Conservation (phyloP, 2,329 filamentous ascomycete species). For the Parastagonospora avenae region DNA sequence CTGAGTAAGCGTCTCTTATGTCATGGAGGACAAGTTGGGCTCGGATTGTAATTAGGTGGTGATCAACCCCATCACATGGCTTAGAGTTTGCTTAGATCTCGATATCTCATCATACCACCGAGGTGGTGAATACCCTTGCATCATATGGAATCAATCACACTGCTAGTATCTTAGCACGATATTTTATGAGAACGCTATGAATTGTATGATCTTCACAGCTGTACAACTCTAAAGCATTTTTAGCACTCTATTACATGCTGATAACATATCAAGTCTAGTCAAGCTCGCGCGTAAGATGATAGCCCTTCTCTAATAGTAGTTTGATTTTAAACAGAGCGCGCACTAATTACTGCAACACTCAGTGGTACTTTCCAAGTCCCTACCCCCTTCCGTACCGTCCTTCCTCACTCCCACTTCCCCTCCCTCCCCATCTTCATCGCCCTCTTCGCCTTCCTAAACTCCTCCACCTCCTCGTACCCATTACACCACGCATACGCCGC, state of each 20-base stretch:
- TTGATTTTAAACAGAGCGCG: no score
- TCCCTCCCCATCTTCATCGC: slow-evolving; percentile 20
- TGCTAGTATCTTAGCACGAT: not conserved
- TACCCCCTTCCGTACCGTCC: not conserved
- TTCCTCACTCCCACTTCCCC: slow-evolving; percentile 25
- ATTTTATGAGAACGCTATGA: not conserved
- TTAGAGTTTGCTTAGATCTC: slow-evolving; percentile 4
- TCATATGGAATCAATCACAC: not conserved
- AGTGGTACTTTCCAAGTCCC: no score
- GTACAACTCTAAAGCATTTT: no score
- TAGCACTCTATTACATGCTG: no score
- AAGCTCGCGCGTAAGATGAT: no score
- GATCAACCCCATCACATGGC: not conserved
- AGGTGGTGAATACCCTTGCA: slow-evolving; percentile 1
- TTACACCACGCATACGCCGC: slow-evolving; percentile 72
- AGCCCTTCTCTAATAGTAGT: no score
- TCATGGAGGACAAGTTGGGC: not conserved
- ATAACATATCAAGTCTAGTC: no score
- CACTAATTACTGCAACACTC: no score
- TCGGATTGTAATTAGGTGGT: slow-evolving; percentile 2
- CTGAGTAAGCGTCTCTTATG: slow-evolving; percentile 21
- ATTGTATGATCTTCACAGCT: no score
- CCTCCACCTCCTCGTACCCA: slow-evolving; percentile 48
- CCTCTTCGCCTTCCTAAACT: slow-evolving; percentile 22
- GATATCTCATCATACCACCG: not conserved